Evolutionary conservation across 257 asterid genomes (phyloP).

Genomic region (Catharanthus roseus): DNA sequence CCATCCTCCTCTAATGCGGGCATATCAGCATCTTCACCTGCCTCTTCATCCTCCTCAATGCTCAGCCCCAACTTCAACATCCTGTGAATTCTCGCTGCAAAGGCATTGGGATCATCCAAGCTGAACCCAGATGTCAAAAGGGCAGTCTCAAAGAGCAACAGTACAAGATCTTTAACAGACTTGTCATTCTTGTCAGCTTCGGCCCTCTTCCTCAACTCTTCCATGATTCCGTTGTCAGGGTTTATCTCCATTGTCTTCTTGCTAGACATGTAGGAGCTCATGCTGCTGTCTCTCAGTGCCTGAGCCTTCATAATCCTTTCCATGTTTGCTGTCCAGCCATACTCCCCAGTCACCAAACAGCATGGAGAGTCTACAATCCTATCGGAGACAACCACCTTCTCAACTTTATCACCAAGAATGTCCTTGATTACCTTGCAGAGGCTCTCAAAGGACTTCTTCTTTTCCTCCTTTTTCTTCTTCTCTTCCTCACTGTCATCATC

Average conservation of each 20-base stretch:
- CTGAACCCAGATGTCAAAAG: constrained; percentile 77
- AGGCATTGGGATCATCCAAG: constrained; percentile 68
- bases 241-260: constrained; percentile 89
- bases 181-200: constrained; percentile 74
- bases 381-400: constrained; percentile 66
- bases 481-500: constrained; percentile 69
- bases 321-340: constrained; percentile 80
- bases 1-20: constrained; percentile 62
- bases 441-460: constrained; percentile 57
- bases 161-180: constrained; percentile 67
- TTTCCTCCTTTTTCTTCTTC: constrained; percentile 60
- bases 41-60: constrained; percentile 65
- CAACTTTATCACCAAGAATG: constrained; percentile 65
- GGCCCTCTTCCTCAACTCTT: constrained; percentile 71
- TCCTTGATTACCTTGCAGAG: constrained; percentile 72
- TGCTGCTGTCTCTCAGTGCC: constrained; percentile 68
- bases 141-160: constrained; percentile 69
- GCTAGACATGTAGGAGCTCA: constrained; percentile 80
- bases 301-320: constrained; percentile 83
- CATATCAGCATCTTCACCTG: constrained; percentile 56
- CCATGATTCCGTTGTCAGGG: constrained; percentile 81
- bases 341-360: constrained; percentile 72
- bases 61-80: constrained; percentile 79
- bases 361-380: constrained; percentile 82
- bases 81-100: constrained; percentile 63